Base-by-base conservation (phyloP, 2,329 filamentous ascomycete genomes). In the Aspergillus ochraceoroseus region DNA sequence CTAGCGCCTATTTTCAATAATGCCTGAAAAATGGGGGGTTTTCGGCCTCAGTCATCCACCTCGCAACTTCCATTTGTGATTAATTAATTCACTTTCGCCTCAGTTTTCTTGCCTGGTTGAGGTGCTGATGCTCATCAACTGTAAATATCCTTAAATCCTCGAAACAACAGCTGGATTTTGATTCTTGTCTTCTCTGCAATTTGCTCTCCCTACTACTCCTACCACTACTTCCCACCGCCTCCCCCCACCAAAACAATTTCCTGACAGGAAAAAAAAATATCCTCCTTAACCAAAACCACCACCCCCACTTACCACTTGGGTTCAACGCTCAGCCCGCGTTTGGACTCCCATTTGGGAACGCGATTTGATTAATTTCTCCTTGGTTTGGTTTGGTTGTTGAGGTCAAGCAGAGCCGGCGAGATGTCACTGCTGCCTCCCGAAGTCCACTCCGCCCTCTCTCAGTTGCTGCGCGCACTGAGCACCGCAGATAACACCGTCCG, bases 361-460 rank as follows among this genome's bases (percentile, higher is more conserved):
- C 48, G 38, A 44, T 32, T 25, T 46, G 33, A 51, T 52, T 42
- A 41, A 33, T 52, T 50, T 51, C 29, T 32, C 18, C 25, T 38
- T 34, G 32, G 43, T 29, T 37, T 34, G 45, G 45, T 40, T 39
- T 41, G 38, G 28, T 49, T 49, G 53, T 54, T 51, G 49, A 56
- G 53, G 44, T 55, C 55, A 52, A 56, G 47, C 51, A 53, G 49
- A 54, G 50, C 48, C 51, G 48, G 49, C 55, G 69, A 55, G 49
- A 92, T 94, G 87, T 95, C 90, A 65, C 70, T 95, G 54, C 80
- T 96, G 30, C 82, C 88, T 51, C 73, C 83, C 53, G 87, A 95
- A 61, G 77, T 92, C 59, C 85, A 92, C 65, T 76, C 80, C 55
- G 87, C 90, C 70, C 82, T 98, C 59, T 75, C 77, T 51, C 84